Evolutionary conservation across 2,329 filamentous ascomycete genomes (phyloP).

Genomic region (Ophiostoma montium): DNA sequence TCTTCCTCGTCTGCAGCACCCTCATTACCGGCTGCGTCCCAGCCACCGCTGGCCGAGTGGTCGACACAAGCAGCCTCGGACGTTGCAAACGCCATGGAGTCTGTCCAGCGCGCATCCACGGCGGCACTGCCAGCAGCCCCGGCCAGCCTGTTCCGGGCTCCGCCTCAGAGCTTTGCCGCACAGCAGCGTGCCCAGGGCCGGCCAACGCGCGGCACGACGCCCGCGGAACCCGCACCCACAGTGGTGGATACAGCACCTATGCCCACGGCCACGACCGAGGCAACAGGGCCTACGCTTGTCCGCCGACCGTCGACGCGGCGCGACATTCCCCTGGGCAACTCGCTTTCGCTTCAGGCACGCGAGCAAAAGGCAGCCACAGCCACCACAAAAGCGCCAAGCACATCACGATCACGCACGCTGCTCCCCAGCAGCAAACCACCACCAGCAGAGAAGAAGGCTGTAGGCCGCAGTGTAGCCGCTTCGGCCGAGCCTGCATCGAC

Average conservation of each 20-base stretch:
- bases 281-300: neutral
- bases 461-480: neutral
- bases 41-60: constrained; percentile 14
- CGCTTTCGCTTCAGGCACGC: constrained; percentile 13
- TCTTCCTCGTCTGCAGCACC: constrained; percentile 1
- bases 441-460: neutral
- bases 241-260: neutral
- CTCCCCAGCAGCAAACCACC: constrained; percentile 10
- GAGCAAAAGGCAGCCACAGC: constrained; percentile 9
- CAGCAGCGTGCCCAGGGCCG: constrained; percentile 47
- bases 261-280: neutral
- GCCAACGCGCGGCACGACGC: constrained; percentile 16
- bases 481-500: neutral
- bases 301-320: constrained; percentile 8
- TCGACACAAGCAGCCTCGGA: constrained; percentile 6
- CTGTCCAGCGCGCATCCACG: constrained; percentile 17
- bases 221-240: neutral
- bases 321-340: constrained; percentile 11
- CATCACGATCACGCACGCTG: constrained; percentile 8
- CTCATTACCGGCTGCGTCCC: neutral
- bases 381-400: neutral
- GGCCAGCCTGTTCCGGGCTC: constrained; percentile 31
- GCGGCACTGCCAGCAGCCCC: constrained; percentile 15
- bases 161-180: constrained; percentile 51
- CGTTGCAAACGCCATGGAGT: constrained; percentile 10